Evolutionary conservation across 352 stramenopile species (phyloP).

Genomic region (Discostella stelligera): DNA sequence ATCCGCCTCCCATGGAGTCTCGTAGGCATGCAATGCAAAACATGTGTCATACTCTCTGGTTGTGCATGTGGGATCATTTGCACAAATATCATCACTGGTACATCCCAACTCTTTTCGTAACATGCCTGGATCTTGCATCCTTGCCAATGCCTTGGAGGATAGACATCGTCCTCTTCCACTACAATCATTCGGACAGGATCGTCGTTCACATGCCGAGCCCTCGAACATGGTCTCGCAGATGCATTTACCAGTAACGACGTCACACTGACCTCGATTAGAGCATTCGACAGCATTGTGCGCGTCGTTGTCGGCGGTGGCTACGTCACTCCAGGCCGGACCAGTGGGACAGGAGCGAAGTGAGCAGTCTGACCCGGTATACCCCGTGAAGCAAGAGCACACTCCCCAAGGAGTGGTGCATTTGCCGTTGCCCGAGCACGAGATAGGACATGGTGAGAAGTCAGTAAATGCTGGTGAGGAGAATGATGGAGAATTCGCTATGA

Average conservation of each 20-base stretch:
- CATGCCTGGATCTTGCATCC: constrained; percentile 44
- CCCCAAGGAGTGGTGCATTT: constrained; percentile 74
- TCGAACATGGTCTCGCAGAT: constrained; percentile 81
- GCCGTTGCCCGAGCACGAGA: constrained; percentile 88
- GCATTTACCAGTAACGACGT: constrained; percentile 83
- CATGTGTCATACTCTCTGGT: constrained; percentile 46
- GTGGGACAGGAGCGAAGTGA: constrained; percentile 86
- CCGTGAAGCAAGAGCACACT: constrained; percentile 86
- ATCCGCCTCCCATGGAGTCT: constrained; percentile 66
- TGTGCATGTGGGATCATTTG: constrained; percentile 32
- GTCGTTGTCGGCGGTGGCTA: constrained; percentile 52
- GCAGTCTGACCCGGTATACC: constrained; percentile 89
- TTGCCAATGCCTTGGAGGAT: constrained; percentile 46
- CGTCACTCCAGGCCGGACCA: constrained; percentile 72
- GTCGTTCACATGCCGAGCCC: constrained; percentile 82
- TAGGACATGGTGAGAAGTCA: constrained; percentile 73
- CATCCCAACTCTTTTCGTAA: constrained; percentile 33
- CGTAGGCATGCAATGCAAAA: constrained; percentile 52
- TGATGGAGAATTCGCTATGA: neutral
- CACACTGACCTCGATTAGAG: constrained; percentile 87
- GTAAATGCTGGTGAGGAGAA: constrained; percentile 1
- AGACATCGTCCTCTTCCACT: constrained; percentile 61
- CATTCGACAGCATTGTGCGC: constrained; percentile 88
- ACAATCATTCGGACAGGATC: constrained; percentile 67
- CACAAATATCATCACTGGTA: constrained; percentile 47